Evolutionary conservation across 1,284 basidiomycete genomes (phyloP).

Genomic region (Austroboletus niveus): DNA sequence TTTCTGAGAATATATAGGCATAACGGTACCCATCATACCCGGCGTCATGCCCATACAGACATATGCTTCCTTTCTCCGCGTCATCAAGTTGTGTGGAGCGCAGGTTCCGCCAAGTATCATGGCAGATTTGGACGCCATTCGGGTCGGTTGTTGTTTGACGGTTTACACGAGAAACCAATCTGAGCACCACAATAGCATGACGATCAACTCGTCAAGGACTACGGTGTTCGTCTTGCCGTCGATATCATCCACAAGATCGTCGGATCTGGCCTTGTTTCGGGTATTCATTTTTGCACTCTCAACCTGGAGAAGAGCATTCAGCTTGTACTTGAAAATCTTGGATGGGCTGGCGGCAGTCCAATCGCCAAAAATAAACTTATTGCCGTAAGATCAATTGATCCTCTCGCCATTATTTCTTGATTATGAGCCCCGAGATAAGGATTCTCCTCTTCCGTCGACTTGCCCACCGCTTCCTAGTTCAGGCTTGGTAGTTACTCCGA

Average conservation of each 20-base stretch:
- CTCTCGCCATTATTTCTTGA: slow-evolving; percentile 1
- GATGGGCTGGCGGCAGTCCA: slow-evolving; percentile 55
- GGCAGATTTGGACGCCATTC: slow-evolving; percentile 74
- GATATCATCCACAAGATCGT: slow-evolving; percentile 67
- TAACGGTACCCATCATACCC: slow-evolving; percentile 89
- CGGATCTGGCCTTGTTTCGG: slow-evolving; percentile 57
- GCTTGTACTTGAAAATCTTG: slow-evolving; percentile 78
- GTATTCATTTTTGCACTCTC: slow-evolving; percentile 95
- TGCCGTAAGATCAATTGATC: slow-evolving; percentile 43
- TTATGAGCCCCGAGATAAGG: slow-evolving; percentile 34
- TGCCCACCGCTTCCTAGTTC: slow-evolving; percentile 29
- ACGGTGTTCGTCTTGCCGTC: slow-evolving; percentile 78
- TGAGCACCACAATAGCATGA: slow-evolving; percentile 58
- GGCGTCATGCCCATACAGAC: slow-evolving; percentile 99
- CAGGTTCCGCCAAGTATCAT: slow-evolving; percentile 73
- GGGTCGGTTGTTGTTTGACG: slow-evolving; percentile 51
- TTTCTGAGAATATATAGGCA: slow-evolving; percentile 52
- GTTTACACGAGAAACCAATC: slow-evolving; percentile 16
- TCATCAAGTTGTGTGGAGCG: slow-evolving; percentile 87
- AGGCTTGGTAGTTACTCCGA: slow-evolving; percentile 56
- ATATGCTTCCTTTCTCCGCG: slow-evolving; percentile 87
- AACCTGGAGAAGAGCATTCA: slow-evolving; percentile 97
- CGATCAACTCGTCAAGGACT: slow-evolving; percentile 89
- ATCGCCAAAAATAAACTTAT: slow-evolving; percentile 66
- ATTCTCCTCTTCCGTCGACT: slow-evolving; percentile 32